Base-by-base conservation (phyloP, 2,329 filamentous ascomycete genomes). In the Ceratocystis diversiconidia region DNA sequence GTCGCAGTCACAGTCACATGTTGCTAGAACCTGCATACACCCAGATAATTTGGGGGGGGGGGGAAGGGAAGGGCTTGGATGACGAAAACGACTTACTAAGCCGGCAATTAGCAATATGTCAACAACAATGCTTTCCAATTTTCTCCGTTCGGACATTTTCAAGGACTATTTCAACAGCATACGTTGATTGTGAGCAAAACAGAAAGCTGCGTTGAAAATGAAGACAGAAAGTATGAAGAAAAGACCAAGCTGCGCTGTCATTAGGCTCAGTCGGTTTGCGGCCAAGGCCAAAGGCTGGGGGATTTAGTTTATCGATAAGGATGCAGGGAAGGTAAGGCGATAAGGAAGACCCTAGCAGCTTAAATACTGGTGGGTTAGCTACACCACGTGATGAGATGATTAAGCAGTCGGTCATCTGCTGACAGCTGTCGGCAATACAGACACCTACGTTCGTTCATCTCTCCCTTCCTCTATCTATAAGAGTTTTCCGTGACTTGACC, bases 21-120 rank as follows among this genome's bases (percentile, higher is more conserved):
- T 46, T n/a, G 62, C 4, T 3, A 52, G 15, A 55, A 12, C 19
- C 8, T 36, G 10, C 32, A 36, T 36, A 36, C 32, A 10, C 32
- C 3, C 7, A 7, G 6, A 32, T 32, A 32, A 32, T n/a, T 10
- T 50, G 5, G 48, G n/a, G 48, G 25, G 3, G 8, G 19, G 46
- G 36, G n/a, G 50, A 2, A 15, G n/a, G 15, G 28, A 30, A 17
- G 43, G 36, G 12, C 43, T 12, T 36, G 32, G 32, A 25, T 25
- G 48, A 32, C 15, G 17, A 43, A 48, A 36, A 25, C 46, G 61
- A 59, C 66, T 60, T 66, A 69, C 68, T 43, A 68, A 46, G n/a
- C 68, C 67, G 17, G 68, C 67, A 17, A 69, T 68, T 55, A 69
- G 52, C 60, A 69, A 48, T 41, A 69, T 67, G 50, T 69, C 68